A percentile compares a stretch with the other conserved stretches of the same genome.
Conservation (phyloP, 2,329 filamentous ascomycete species). For the Talaromyces sp. region DNA sequence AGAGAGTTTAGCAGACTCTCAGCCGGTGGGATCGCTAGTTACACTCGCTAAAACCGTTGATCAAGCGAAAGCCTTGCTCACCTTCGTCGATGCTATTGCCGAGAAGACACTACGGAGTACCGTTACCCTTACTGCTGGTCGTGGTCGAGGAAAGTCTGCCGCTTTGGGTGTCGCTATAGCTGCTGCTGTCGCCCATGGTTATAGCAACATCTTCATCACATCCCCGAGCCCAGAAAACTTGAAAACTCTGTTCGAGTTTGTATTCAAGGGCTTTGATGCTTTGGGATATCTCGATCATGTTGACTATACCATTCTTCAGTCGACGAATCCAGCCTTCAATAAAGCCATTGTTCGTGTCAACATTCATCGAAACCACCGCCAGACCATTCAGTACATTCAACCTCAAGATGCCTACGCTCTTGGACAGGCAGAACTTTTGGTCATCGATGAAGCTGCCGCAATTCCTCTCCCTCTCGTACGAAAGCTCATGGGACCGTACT, state of each 20-base stretch:
- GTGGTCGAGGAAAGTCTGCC: conserved; percentile 95
- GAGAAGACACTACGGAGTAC: conserved; percentile 95
- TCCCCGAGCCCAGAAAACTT: conserved; percentile 96
- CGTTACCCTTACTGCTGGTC: conserved; percentile 85
- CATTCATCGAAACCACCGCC: conserved; percentile 87
- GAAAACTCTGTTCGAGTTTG: conserved; percentile 96
- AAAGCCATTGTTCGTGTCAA: conserved; percentile 98
- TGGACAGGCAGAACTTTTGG: conserved; percentile 88
- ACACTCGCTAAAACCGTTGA: conserved; percentile 86
- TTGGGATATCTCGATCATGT: conserved; percentile 90
- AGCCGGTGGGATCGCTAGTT: conserved; percentile 80
- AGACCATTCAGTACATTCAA: conserved; percentile 98
- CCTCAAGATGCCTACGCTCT: conserved; percentile 93
- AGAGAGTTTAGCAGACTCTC: conserved; percentile 77
- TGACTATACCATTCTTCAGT: conserved; percentile 97
- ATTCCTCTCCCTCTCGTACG: conserved; percentile 89
- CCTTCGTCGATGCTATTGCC: conserved; percentile 91
- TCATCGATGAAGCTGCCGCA: conserved; percentile 96
- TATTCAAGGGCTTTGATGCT: conserved; percentile 97
- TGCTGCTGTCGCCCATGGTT: conserved; percentile 89
- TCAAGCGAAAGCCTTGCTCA: conserved; percentile 93
- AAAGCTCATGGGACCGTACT: conserved; percentile 92
- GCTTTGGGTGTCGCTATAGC: conserved; percentile 92
- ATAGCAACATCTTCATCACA: conserved; percentile 99
- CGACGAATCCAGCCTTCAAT: conserved; percentile 97